These are phyloP conservation scores for Cymbopogon flexuosus DNA, from an alignment of 202 grass and related monocot genomes.

Conservation along the genomic window DNA sequence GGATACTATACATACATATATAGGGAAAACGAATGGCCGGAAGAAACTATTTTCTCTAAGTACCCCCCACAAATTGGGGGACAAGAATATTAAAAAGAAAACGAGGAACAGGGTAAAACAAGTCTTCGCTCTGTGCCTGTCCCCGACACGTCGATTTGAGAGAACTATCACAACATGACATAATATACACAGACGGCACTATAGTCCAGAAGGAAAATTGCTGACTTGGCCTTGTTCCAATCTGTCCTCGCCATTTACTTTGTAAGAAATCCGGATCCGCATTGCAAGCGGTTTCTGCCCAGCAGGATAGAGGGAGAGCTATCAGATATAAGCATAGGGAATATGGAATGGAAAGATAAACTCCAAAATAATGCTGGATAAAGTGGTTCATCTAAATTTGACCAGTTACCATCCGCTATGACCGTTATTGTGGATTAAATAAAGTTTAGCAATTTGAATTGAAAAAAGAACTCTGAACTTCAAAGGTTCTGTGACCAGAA, in stretches of 20 bases:
- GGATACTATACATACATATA: slow-evolving; percentile 51
- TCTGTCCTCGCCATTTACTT: slow-evolving; percentile 76
- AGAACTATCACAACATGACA: slow-evolving; percentile 38
- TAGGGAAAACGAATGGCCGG: slow-evolving; percentile 35
- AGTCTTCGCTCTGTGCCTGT: neutral
- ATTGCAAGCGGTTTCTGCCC: slow-evolving; percentile 79
- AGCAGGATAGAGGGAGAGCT: slow-evolving; percentile 19
- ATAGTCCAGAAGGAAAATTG: slow-evolving; percentile 80
- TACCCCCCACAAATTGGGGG: slow-evolving; percentile 23
- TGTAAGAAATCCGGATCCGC: slow-evolving; percentile 81
- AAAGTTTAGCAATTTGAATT: no score
- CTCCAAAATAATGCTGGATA: neutral
- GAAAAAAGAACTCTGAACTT: no score
- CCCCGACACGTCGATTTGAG: neutral
- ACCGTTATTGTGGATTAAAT: neutral
- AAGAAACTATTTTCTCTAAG: slow-evolving; percentile 32
- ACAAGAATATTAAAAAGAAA: slow-evolving; percentile 26
- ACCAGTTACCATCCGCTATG: neutral
- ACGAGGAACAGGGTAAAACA: neutral
- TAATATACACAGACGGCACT: slow-evolving; percentile 30
- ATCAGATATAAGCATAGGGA: slow-evolving; percentile 2
- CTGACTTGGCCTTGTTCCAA: slow-evolving; percentile 91
- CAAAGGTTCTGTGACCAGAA: no score
- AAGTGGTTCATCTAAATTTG: neutral
- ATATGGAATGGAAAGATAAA: neutral